Evolutionary conservation across 2,329 filamentous ascomycete genomes (phyloP), one percentile per base, ranked within the genome.

Genomic region (Alternaria ventricosa): DNA sequence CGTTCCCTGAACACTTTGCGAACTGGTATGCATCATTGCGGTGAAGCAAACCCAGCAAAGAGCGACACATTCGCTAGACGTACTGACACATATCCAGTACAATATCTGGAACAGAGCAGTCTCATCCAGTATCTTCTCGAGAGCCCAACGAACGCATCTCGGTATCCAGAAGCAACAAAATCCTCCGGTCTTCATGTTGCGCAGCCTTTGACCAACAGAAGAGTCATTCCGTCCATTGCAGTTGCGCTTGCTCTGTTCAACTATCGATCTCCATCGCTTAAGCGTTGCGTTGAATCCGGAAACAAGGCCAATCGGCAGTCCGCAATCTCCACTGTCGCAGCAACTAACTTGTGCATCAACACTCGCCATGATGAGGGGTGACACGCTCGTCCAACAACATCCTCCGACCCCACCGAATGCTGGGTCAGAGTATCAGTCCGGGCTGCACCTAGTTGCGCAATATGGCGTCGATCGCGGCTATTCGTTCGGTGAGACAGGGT

Each of bases 401-500:
- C 78, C 79, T 45, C 78, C 77, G 13, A 80, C 77, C 27, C 79
- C 78, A 58, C 78, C 78, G 30, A 73, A 66, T 64, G 66, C 67
- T 55, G 70, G 70, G 50, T 61, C 65, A 27, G 75, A 80, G 15
- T 72, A 77, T 28, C 76, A 78, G 25, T 77, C 78, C 55, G 78
- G 78, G 50, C 73, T 84, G 30, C 78, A 80, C 45, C 80, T 80
- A 57, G 71, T 84, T 65, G 80, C 79, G 49, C 78, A 81, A 69
- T 82, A 82, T 73, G 83, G 81, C 67, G 77, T 78, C 60, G 76
- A 73, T 55, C 73, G 74, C 28, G 75, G 72, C 44, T 79, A 79
- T 69, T 71, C 80, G 23, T 80, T 80, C 57, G 76, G 80, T 57
- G 72, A 74, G 27, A 71, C 67, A 43, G 62, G 62, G 33, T 80